Evolutionary conservation across 768 basidiomycete genomes (phyloP), one percentile per base, ranked within the genome.

Genomic region (Myochromella boudieri): DNA sequence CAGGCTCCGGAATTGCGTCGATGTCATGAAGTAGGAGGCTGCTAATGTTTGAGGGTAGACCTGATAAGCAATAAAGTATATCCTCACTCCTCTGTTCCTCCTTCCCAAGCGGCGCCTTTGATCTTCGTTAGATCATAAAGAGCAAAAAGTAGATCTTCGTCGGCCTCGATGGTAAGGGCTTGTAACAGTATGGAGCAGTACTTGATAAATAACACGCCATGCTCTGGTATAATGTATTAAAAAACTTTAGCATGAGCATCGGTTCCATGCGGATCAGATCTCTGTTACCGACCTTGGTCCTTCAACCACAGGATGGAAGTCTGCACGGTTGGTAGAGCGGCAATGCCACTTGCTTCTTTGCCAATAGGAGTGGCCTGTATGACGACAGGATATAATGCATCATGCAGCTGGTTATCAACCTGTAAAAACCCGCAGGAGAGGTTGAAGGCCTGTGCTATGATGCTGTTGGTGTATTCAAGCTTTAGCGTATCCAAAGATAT

Each of bases 191-290:
- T 80, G 1, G 95, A 95, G 44, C 91, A 95, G 60, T 98, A 98
- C 68, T 98, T 98, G 71, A 99, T 77, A 64, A 97, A 98, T n/a
- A 92, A 66, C 7, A 99, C 97, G 14, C 97, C 97, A 54, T 98
- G 97, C n/a, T 87, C 97, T 99, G 41, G 26, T 44, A 32, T 10
- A 39, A 41, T 21, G 26, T 27, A 33, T 33, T 20, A 20, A 29
- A 25, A 6, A 21, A n/a, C 7, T 37, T 18, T 18, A 15, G 14
- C 14, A 32, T 38, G 29, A 6, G 27, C 21, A 17, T 1, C 4
- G 33, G 18, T 5, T 6, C 5, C 14, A 34, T 6, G 18, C n/a
- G 33, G 15, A 32, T 31, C 12, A 43, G 10, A 26, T 3, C 21
- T 5, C 11, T n/a, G 17, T 6, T 10, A 54, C 69, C 59, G 51